Evolutionary conservation across 148 eudicot species (phyloP).

Genomic region (Rhododendron vialii): DNA sequence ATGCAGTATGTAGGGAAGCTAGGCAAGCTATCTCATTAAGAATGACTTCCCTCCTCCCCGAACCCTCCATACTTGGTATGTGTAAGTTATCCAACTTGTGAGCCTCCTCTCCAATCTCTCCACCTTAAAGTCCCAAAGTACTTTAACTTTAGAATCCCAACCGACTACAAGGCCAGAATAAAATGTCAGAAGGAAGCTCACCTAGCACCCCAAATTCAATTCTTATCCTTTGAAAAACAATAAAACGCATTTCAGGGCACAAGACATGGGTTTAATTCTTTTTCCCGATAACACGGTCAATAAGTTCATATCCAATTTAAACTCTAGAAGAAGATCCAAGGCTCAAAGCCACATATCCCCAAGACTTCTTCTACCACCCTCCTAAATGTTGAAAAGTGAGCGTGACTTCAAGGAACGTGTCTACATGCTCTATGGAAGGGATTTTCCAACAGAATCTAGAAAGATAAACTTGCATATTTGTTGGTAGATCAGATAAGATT

Average conservation of each 20-base stretch:
- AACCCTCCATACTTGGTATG: too few relatives aligned
- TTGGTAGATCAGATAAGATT: not conserved
- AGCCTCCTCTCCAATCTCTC: not conserved
- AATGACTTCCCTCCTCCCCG: too few relatives aligned
- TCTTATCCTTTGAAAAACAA: not conserved
- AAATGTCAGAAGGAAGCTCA: not conserved
- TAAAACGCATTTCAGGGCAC: not conserved
- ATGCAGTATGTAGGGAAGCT: not conserved
- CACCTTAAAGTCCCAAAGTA: not conserved
- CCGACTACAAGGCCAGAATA: not conserved
- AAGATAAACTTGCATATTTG: not conserved
- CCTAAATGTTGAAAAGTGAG: not conserved
- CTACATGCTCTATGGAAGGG: not conserved
- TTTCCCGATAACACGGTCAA: not conserved
- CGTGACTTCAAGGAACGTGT: not conserved
- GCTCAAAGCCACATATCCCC: not conserved
- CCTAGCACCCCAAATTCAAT: not conserved
- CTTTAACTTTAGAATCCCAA: not conserved
- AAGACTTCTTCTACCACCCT: not conserved
- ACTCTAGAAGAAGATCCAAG: conserved; percentile 6
- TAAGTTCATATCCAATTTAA: not conserved
- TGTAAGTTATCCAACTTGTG: not conserved
- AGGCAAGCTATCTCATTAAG: not conserved
- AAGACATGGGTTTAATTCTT: not conserved
- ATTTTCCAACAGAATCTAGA: not conserved